Evolutionary conservation across 2,329 filamentous ascomycete species (phyloP).

Genomic region (Teratosphaeria nubilosa): DNA sequence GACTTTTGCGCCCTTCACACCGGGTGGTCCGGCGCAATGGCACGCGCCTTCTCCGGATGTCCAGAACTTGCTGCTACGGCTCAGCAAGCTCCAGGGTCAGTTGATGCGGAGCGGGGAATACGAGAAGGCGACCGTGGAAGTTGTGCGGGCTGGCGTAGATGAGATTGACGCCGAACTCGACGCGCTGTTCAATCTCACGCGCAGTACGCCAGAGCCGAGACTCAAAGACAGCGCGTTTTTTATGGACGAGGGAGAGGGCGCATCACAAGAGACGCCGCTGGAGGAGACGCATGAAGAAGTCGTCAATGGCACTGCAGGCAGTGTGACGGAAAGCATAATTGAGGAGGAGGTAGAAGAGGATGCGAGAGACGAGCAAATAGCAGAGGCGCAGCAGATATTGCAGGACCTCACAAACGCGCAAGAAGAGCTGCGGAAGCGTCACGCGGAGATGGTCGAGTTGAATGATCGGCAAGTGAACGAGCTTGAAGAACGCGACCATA

Average conservation of each 20-base stretch:
- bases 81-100: slow-evolving; percentile 27
- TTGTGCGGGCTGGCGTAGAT: slow-evolving; percentile 20
- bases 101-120: slow-evolving; percentile 23
- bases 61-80: slow-evolving; percentile 27
- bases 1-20: slow-evolving; percentile 5
- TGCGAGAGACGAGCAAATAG: slow-evolving; percentile 17
- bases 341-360: slow-evolving; percentile 1
- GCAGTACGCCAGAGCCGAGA: slow-evolving; percentile 4
- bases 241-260: slow-evolving; percentile 18
- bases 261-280: not conserved
- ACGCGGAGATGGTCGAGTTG: slow-evolving; percentile 23
- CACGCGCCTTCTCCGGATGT: slow-evolving; percentile 17
- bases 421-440: slow-evolving; percentile 22
- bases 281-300: slow-evolving; percentile 6
- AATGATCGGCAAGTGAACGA: slow-evolving; percentile 20
- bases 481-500: slow-evolving; percentile 22
- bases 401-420: slow-evolving; percentile 20
- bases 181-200: slow-evolving; percentile 18
- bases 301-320: slow-evolving; percentile 1
- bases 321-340: slow-evolving; percentile 2
- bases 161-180: slow-evolving; percentile 24
- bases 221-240: slow-evolving; percentile 25
- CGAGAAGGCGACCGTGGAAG: slow-evolving; percentile 11
- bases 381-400: slow-evolving; percentile 22
- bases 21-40: not conserved